Percentiles rank a stretch among this genome's conserved stretches.
Evolutionary conservation across 306 rosid species (phyloP).

Genomic region (Cucurbita ficifolia): DNA sequence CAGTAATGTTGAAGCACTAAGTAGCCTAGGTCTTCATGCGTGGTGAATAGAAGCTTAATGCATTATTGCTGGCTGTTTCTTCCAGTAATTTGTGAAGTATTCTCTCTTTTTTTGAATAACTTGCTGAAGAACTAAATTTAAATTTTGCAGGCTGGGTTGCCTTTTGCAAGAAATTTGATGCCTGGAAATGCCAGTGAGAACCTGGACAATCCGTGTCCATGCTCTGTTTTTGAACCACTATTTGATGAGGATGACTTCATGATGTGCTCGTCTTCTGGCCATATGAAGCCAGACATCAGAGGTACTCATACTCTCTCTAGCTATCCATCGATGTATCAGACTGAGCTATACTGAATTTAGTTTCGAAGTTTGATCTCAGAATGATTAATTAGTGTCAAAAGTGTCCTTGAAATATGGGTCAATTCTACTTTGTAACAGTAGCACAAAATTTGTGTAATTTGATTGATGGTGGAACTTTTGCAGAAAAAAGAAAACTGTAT

Average conservation of each 20-base stretch:
- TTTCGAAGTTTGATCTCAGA: neutral
- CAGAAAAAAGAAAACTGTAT: neutral
- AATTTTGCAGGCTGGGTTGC: slow-evolving; percentile 42
- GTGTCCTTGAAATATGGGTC: neutral
- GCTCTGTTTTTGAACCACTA: slow-evolving; percentile 66
- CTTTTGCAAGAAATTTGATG: slow-evolving; percentile 24
- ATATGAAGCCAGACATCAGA: slow-evolving; percentile 20
- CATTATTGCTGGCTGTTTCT: neutral
- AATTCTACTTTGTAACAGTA: neutral
- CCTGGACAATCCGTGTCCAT: slow-evolving; percentile 78
- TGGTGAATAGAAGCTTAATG: neutral
- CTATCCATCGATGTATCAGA: neutral
- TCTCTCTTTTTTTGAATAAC: neutral
- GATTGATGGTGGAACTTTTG: neutral
- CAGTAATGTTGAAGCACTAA: neutral
- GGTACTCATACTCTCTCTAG: slow-evolving; percentile 26
- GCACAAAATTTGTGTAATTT: neutral
- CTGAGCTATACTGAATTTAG: neutral
- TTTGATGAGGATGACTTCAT: slow-evolving; percentile 47
- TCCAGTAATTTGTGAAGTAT: neutral
- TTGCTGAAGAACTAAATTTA: neutral
- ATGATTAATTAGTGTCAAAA: neutral
- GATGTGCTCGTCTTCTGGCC: slow-evolving; percentile 24
- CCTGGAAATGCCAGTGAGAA: slow-evolving; percentile 35
- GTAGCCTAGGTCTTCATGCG: neutral